Conservation (phyloP, 176 grass and related monocot species). For the Eragrostis curvula region DNA sequence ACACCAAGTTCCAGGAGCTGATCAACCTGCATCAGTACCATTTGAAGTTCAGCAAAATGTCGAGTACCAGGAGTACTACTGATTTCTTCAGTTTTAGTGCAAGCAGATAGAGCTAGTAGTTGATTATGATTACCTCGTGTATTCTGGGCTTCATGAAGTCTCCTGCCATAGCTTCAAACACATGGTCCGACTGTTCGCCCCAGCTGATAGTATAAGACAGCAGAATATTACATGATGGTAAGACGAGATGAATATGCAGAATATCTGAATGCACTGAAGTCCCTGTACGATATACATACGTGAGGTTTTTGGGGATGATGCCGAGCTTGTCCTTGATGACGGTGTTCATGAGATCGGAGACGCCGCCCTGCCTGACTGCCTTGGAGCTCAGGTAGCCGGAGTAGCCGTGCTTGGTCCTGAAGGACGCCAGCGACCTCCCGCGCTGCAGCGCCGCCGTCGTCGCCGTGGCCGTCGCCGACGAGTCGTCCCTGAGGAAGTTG, state of each 20-base stretch:
- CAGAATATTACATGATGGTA: not conserved
- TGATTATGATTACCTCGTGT: conserved; percentile 45
- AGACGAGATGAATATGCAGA: not conserved
- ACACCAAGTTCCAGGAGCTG: conserved; percentile 75
- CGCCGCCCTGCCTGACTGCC: conserved; percentile 20
- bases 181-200: conserved; percentile 60
- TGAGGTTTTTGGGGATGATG: conserved; percentile 70
- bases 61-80: conserved; percentile 9
- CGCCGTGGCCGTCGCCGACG: not conserved
- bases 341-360: conserved; percentile 63
- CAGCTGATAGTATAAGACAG: conserved; percentile 38
- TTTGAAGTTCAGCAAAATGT: not conserved
- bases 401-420: conserved; percentile 42
- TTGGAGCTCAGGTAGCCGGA: conserved; percentile 58
- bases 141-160: conserved; percentile 93
- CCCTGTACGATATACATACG: not conserved
- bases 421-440: conserved; percentile 28
- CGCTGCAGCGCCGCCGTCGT: not conserved
- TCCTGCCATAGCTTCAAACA: conserved; percentile 49
- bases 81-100: not conserved
- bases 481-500: conserved; percentile 74
- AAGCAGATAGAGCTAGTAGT: not conserved
- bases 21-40: conserved; percentile 57
- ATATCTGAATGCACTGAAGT: not conserved
- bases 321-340: conserved; percentile 75